Base-by-base conservation (phyloP, 345 rosid species). In the thale cress (Arabidopsis thaliana) region DNA sequence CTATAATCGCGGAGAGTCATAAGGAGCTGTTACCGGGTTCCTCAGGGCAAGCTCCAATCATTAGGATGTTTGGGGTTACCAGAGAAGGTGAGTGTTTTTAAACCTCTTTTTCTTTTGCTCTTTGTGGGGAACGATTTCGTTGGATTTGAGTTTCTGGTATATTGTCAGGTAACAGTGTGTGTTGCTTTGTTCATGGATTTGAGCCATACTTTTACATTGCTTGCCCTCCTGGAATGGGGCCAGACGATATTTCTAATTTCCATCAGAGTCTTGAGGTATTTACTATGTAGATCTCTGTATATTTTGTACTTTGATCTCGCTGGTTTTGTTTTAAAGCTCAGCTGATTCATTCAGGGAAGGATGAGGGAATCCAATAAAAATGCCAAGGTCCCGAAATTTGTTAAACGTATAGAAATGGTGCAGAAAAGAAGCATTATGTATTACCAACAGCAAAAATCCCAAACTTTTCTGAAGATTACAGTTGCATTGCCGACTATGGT, bases 401-500 rank as follows among this genome's bases (percentile, higher is more conserved):
- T 95, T 53, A 81, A 82, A 5, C 81, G 78, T 24, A 80, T 95
- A 40, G 94, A 92, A 74, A 68, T 90, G 84, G 93, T 92, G 72
- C 93, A 85, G 16, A 95, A 85, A 67, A 84, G 82, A 83, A 90
- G 93, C 81, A 90, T 95, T 56, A 92, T 95, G 99, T 85, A 87
- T 79, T 95, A 95, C 79, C 99, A 95, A 75, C 88, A 87, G 65
- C 92, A 90, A 77, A 75, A 80, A 56, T 92, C 90, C 44, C 89
- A 88, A 78, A 76, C 91, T 52, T 95, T 92, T 76, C 87, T 95
- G 28, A 92, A 90, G 87, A 95, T 95, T 63, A 90, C 91, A 28
- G 97, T 95, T 76, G 91, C 97, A 48, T 76, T 95, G 81, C 99
- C 99, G 8, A 87, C 91, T 25, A 88, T 95, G 98, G 99, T 95